These are phyloP conservation scores for Tylopilus rubrobrunneus DNA, from an alignment of 768 basidiomycete genomes.

Conservation along the genomic window DNA sequence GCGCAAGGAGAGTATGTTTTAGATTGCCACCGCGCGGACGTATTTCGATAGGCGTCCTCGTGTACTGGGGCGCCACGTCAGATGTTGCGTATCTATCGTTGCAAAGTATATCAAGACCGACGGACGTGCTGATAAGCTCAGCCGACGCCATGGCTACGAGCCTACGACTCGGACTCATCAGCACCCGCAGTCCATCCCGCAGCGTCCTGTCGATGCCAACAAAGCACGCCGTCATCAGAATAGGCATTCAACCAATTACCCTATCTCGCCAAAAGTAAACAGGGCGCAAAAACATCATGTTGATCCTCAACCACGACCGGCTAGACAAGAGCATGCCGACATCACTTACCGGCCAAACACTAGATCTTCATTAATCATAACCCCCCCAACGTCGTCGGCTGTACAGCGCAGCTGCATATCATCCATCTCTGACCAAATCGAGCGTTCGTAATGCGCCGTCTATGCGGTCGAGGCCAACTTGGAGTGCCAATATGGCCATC, in stretches of 20 bases:
- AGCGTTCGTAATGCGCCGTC: constrained; percentile 34
- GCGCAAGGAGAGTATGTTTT: too few relatives aligned
- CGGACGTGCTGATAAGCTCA: too few relatives aligned
- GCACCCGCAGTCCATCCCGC: background rate
- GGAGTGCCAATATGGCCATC: constrained; percentile 36
- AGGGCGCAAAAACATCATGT: background rate
- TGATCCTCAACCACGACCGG: constrained; percentile 6
- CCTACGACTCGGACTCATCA: background rate
- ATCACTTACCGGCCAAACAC: background rate
- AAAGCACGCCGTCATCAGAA: background rate
- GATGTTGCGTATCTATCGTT: too few relatives aligned
- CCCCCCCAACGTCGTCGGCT: background rate
- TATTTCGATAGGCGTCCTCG: too few relatives aligned
- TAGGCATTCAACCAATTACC: background rate
- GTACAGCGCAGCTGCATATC: background rate
- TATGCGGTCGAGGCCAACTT: constrained; percentile 48
- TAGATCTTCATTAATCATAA: constrained; percentile 13
- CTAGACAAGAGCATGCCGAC: background rate
- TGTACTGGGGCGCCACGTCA: too few relatives aligned
- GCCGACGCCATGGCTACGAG: too few relatives aligned
- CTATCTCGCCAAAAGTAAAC: background rate
- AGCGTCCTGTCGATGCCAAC: background rate
- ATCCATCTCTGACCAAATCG: background rate
- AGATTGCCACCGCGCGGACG: too few relatives aligned
- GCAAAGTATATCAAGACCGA: too few relatives aligned